These are phyloP conservation scores for Acacia confusa DNA, from an alignment of 306 rosid species.

Conservation along the genomic window DNA sequence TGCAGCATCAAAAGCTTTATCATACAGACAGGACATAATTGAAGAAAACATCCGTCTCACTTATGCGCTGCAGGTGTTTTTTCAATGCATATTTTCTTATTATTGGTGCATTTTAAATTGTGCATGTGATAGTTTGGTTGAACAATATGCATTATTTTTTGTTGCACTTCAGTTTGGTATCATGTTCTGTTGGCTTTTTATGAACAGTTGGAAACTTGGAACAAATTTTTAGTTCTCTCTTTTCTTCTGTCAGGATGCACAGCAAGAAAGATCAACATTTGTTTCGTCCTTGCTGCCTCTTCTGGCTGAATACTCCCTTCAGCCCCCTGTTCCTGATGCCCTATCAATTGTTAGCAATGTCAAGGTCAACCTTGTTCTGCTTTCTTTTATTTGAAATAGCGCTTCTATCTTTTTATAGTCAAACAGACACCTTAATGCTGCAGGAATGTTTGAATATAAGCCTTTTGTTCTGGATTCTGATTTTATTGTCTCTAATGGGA, in stretches of 20 bases:
- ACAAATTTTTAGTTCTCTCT: conserved; percentile 15
- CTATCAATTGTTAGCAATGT: conserved; percentile 89
- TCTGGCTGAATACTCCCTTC: conserved; percentile 89
- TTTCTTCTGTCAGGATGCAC: conserved; percentile 73
- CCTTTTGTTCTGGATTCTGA: not conserved
- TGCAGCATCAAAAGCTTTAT: conserved; percentile 64
- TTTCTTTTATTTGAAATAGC: conserved; percentile 21
- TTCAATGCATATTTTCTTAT: conserved; percentile 10
- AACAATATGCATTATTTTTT: conserved; percentile 24
- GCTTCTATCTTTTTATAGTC: conserved; percentile 10
- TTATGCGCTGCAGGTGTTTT: conserved; percentile 57
- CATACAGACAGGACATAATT: conserved; percentile 84
- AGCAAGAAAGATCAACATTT: conserved; percentile 89
- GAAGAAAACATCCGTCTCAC: conserved; percentile 96
- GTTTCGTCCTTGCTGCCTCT: conserved; percentile 89
- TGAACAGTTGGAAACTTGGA: conserved; percentile 7
- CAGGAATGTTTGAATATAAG: not conserved
- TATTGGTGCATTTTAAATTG: conserved; percentile 19
- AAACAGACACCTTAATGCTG: conserved; percentile 1
- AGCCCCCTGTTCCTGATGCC: conserved; percentile 85
- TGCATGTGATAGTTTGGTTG: conserved; percentile 10
- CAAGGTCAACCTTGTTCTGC: conserved; percentile 59
- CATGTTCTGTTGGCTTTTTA: conserved; percentile 14
- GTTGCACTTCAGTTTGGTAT: conserved; percentile 19
- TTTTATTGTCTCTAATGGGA: not conserved